Base-by-base conservation (phyloP, 345 rosid species). In the Punica granatum region DNA sequence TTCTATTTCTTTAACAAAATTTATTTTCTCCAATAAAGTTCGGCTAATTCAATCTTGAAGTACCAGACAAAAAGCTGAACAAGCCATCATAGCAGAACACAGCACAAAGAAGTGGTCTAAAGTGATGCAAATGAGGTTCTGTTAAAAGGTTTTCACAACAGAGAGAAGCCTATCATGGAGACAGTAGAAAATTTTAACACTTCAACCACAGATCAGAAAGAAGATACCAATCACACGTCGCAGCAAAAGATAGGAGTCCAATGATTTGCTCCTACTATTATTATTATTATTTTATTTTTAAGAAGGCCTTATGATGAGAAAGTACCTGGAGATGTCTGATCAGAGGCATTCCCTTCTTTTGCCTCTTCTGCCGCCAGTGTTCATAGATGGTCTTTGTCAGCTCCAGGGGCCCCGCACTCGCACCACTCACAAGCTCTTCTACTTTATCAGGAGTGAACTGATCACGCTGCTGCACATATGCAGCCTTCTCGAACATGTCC, bases 281-380 rank as follows among this genome's bases (percentile, higher is more conserved):
- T 54, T 4, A 49, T 32, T 56, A 41, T n/a, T n/a, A n/a, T n/a
- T n/a, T n/a, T n/a, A n/a, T n/a, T n/a, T n/a, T n/a, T n/a, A n/a
- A n/a, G n/a, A n/a, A n/a, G n/a, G n/a, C n/a, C n/a, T n/a, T n/a
- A n/a, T n/a, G n/a, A n/a, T n/a, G n/a, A 33, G 66, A 68, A 69
- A 59, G 51, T 80, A 94, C 99, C 99, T 94, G 98, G 64, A 94
- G 91, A 80, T 91, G 95, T 69, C 99, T 84, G 69, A 91, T 88
- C 73, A 94, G 73, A 70, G 98, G 90, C 97, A 91, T 83, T 79
- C 90, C 92, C 46, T 78, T 85, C 75, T 65, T 83, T 77, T 75
- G 88, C 83, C 99, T 85, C 86, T 89, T 94, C 72, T 80, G 79
- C 73, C 44, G 79, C 99, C 99, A 94, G 67, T 84, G 76, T 67